Base-by-base conservation (phyloP, 1,284 basidiomycete genomes). In the Leccinum pachyderme region DNA sequence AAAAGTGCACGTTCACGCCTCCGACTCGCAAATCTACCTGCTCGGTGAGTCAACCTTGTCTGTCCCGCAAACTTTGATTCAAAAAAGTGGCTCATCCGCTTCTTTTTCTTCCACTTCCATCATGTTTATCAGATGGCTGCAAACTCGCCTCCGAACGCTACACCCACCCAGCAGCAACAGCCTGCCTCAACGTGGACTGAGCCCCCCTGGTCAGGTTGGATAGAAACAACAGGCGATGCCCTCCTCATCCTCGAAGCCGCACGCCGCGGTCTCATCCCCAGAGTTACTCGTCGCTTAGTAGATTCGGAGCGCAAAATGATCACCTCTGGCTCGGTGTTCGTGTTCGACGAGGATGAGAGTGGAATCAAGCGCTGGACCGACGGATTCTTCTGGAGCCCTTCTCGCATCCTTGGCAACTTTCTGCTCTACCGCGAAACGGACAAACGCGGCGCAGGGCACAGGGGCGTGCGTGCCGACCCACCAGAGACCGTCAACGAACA, bases 311-410 rank as follows among this genome's bases (percentile, higher is more conserved):
- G 92, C 57, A 89, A 86, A 64, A 91, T 96, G 84, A 96, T 99
- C 68, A 85, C 87, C 29, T 94, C 91, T 7, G 96, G 96, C 55
- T 91, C 91, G 4, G 93, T 99, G 31, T 99, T 98, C 67, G 95
- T 98, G 57, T 98, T 98, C 70, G 94, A 99, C 72, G 95, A 98
- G 76, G 88, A 93, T 64, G 94, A 98, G 73, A 94, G 92, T 65
- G 95, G 95, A 35, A 98, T 99, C 78, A 98, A 97, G 76, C 83
- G 96, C 49, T 98, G 96, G 95, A 99, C 96, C 0, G 95, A 99
- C 73, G 95, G 95, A 5, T 88, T 93, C 70, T 90, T 92, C 66
- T 98, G 95, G 96, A 87, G 84, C 60, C 89, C 88, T 2, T 86
- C 87, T 56, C 79, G 93, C 49, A 95, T 98, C 44, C 78, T 98